Conservation (phyloP, 208 protist genomes). For the Leptomonas seymouri region DNA sequence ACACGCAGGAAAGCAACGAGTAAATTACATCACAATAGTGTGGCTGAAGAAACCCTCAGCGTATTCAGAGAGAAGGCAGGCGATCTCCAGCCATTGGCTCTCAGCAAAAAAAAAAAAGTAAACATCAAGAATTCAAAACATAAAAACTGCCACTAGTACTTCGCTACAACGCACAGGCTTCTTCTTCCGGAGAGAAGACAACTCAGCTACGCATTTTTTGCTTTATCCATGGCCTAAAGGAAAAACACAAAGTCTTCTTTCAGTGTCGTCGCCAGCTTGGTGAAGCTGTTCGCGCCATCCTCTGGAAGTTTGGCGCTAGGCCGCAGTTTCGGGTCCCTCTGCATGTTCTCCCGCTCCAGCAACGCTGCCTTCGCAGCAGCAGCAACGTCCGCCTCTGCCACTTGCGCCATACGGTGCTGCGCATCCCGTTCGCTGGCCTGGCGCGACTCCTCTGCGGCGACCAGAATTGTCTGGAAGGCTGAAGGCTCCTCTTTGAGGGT, state of each 20-base stretch:
- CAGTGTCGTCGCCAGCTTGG: slow-evolving; percentile 5
- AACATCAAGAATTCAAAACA: too few species aligned
- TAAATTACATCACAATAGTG: too few species aligned
- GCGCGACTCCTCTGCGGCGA: not conserved
- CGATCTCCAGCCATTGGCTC: too few species aligned
- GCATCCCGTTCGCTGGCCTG: not conserved
- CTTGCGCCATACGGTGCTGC: not conserved
- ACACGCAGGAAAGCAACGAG: too few species aligned
- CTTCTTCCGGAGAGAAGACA: too few species aligned
- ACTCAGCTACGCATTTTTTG: not conserved
- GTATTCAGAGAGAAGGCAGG: too few species aligned
- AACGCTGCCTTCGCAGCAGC: not conserved
- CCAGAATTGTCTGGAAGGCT: slow-evolving; percentile 2
- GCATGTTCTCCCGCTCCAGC: not conserved
- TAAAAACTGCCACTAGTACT: too few species aligned
- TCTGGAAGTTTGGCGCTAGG: slow-evolving; percentile 6
- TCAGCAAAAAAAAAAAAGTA: too few species aligned
- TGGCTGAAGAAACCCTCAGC: too few species aligned
- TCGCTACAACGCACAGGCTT: too few species aligned
- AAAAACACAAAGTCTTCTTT: slow-evolving; percentile 29
- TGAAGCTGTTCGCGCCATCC: slow-evolving; percentile 7
- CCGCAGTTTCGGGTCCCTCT: slow-evolving; percentile 2
- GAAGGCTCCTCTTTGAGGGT: slow-evolving; percentile 13
- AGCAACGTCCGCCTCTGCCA: not conserved
- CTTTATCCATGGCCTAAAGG: slow-evolving; percentile 1